Conservation (phyloP, 2,329 filamentous ascomycete genomes). For the Aspergillus novofumigatus region DNA sequence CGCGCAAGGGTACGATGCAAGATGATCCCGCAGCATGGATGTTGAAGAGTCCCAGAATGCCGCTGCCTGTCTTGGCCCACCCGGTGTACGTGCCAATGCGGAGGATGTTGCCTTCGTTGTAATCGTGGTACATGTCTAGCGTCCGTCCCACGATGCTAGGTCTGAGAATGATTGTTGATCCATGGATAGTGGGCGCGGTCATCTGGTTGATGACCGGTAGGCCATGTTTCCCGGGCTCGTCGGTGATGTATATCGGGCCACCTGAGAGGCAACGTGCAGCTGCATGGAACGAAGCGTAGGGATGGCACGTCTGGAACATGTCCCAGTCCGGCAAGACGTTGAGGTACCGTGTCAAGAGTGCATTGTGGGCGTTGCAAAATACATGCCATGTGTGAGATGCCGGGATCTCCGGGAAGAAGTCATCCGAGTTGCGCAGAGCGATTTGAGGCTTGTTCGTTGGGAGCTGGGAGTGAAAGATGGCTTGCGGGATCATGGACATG, state of each 20-base stretch:
- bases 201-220: slow-evolving; percentile 72
- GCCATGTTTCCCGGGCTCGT: slow-evolving; percentile 78
- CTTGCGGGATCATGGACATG: slow-evolving; percentile 87
- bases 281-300: slow-evolving; percentile 78
- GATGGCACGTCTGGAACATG: slow-evolving; percentile 66
- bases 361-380: slow-evolving; percentile 89
- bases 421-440: slow-evolving; percentile 76
- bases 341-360: slow-evolving; percentile 74
- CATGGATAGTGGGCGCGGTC: slow-evolving; percentile 67
- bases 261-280: slow-evolving; percentile 86
- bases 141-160: slow-evolving; percentile 71
- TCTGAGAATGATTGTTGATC: slow-evolving; percentile 74
- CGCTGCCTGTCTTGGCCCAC: slow-evolving; percentile 61
- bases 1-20: slow-evolving; percentile 65
- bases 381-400: slow-evolving; percentile 90
- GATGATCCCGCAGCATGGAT: slow-evolving; percentile 58
- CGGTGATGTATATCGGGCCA: slow-evolving; percentile 91
- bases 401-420: slow-evolving; percentile 83
- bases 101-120: slow-evolving; percentile 67
- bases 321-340: slow-evolving; percentile 85
- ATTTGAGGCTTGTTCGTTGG: slow-evolving; percentile 70
- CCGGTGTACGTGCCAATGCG: slow-evolving; percentile 78
- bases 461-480: slow-evolving; percentile 79
- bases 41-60: slow-evolving; percentile 83
- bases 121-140: slow-evolving; percentile 69